These are phyloP conservation scores for Ceratopteris richardii DNA, from an alignment of 75 land plant genomes.

Conservation along the genomic window DNA sequence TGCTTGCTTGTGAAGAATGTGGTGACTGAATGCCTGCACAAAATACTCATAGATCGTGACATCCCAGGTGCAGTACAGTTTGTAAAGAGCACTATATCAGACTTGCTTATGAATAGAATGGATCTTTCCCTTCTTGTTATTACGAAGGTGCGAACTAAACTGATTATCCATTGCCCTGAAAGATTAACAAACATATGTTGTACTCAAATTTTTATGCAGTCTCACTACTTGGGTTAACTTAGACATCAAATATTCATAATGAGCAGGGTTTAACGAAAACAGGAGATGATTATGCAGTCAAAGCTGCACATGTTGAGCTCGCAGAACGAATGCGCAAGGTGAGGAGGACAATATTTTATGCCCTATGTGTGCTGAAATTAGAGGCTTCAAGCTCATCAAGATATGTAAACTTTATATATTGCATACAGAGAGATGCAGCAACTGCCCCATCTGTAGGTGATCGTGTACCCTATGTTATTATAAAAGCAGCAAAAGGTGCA, in stretches of 20 bases:
- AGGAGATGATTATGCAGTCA: constrained; percentile 94
- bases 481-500: constrained; percentile 96
- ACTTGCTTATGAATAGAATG: constrained; percentile 96
- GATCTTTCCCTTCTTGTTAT: constrained; percentile 97
- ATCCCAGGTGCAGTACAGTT: constrained; percentile 86
- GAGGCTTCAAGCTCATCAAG: background rate
- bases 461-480: constrained; percentile 94
- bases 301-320: constrained; percentile 97
- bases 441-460: constrained; percentile 99
- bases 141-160: constrained; percentile 55
- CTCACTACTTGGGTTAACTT: too few species aligned
- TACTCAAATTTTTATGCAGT: too few species aligned
- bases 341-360: constrained; percentile 2
- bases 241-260: background rate
- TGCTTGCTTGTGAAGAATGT: constrained; percentile 92
- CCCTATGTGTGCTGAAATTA: background rate
- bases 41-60: constrained; percentile 84
- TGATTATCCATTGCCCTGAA: background rate
- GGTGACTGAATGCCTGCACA: constrained; percentile 88
- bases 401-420: background rate
- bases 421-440: constrained; percentile 81
- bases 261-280: constrained; percentile 87
- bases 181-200: too few species aligned
- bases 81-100: constrained; percentile 88
- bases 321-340: constrained; percentile 99